Evolutionary conservation across 2,329 filamentous ascomycete genomes (phyloP).

Genomic region (Chaetomiaceae sp.): DNA sequence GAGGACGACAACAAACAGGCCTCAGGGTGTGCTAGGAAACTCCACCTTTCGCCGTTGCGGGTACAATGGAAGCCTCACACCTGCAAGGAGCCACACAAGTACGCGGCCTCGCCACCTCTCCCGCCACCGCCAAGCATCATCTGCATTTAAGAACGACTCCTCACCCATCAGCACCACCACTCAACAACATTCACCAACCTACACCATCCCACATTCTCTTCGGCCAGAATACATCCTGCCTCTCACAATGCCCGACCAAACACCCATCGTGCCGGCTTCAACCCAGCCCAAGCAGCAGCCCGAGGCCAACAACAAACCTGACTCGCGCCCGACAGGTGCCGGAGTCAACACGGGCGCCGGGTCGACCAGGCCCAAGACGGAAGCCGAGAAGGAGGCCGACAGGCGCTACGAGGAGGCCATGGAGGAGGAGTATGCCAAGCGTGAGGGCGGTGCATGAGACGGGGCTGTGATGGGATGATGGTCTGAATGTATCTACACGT

Average conservation of each 20-base stretch:
- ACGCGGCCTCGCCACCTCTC: constrained; percentile 5
- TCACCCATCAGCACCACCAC: not conserved
- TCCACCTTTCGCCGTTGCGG: not conserved
- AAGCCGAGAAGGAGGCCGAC: constrained; percentile 47
- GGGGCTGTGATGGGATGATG: no score
- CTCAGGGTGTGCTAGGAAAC: no score
- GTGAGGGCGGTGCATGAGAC: constrained; percentile 46
- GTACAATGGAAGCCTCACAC: not conserved
- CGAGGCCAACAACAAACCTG: not conserved
- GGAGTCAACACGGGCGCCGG: constrained; percentile 48
- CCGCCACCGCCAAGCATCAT: constrained; percentile 9
- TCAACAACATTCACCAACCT: not conserved
- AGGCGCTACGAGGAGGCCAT: constrained; percentile 48
- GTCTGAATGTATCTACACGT: no score
- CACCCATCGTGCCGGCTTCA: not conserved
- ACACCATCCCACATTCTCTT: no score
- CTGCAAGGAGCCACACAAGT: not conserved
- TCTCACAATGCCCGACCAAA: constrained; percentile 4
- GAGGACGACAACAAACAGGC: no score
- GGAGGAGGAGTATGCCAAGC: constrained; percentile 54
- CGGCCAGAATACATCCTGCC: no score
- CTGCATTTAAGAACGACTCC: not conserved
- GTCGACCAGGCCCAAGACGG: constrained; percentile 44
- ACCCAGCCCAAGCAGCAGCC: not conserved
- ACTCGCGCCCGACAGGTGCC: constrained; percentile 34